phyloP scores from a whole-genome alignment of 495 filamentous ascomycete species.

The Xylaria telfairii region DNA sequence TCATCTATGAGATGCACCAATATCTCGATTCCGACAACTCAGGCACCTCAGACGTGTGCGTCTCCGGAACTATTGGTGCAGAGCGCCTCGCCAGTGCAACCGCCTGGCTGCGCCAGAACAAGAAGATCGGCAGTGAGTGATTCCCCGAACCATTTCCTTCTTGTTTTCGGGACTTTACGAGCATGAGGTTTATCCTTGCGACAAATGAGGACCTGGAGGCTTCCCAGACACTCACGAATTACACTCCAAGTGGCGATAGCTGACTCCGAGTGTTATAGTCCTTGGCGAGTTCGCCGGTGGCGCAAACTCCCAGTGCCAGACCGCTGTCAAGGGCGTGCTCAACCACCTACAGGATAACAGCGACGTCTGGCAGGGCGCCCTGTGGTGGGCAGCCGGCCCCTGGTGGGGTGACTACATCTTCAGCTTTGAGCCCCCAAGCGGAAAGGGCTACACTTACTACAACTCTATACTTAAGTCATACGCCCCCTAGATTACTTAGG shows the following conservation, averaged over 20 bases:
- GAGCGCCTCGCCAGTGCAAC: constrained; percentile 69
- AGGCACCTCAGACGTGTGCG: constrained; percentile 63
- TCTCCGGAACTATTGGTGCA: constrained; percentile 59
- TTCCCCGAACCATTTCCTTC: too few relatives aligned
- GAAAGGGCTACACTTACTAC: constrained; percentile 55
- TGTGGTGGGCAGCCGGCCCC: constrained; percentile 75
- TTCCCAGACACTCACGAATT: too few relatives aligned
- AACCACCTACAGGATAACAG: constrained; percentile 62
- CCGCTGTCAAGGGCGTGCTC: constrained; percentile 69
- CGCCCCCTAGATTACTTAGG: not conserved
- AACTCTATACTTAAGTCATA: constrained; percentile 22
- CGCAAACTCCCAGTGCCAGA: constrained; percentile 67
- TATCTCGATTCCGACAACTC: constrained; percentile 63
- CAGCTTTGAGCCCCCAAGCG: constrained; percentile 62
- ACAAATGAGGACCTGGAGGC: too few relatives aligned
- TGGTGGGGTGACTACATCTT: constrained; percentile 68
- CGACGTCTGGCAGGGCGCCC: constrained; percentile 73
- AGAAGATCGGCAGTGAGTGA: constrained; percentile 68
- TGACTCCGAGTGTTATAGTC: too few relatives aligned
- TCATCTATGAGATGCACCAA: constrained; percentile 56
- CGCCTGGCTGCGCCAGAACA: constrained; percentile 70
- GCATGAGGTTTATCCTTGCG: too few relatives aligned
- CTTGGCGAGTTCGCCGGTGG: constrained; percentile 78
- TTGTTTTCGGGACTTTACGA: too few relatives aligned
- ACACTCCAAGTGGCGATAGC: too few relatives aligned